Evolutionary conservation across 192 early-diverging fungal species (phyloP).

Genomic region (Spinellus fusiger): DNA sequence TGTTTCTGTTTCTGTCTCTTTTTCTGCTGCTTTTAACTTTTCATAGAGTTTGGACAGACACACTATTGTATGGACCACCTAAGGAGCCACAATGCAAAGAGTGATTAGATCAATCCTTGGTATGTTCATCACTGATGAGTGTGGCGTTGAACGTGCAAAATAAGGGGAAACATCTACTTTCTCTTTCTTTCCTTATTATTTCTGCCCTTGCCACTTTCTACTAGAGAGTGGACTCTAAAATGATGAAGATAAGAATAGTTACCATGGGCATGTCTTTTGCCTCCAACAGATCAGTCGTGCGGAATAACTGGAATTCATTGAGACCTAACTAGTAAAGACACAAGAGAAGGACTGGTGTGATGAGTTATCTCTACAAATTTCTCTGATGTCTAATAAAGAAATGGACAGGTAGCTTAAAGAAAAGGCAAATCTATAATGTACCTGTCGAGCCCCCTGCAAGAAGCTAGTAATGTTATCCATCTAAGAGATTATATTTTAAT

Average conservation of each 20-base stretch:
- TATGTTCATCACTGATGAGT: no score
- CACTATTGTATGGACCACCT: constrained; percentile 6
- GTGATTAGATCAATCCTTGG: no score
- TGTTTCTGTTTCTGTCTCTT: constrained; percentile 5
- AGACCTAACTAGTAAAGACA: constrained; percentile 54
- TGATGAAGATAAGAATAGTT: neutral
- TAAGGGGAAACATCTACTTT: neutral
- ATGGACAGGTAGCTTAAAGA: constrained; percentile 9
- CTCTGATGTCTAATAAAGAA: neutral
- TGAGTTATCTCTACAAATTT: neutral
- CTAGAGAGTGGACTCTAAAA: no score
- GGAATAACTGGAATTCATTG: constrained; percentile 65
- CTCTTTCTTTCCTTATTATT: neutral
- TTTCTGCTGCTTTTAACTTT: no score
- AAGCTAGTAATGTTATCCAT: constrained; percentile 13
- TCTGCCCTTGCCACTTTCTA: no score
- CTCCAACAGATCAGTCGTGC: constrained; percentile 73
- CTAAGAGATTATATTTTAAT: neutral
- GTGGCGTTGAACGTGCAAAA: neutral
- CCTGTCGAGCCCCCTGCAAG: constrained; percentile 7
- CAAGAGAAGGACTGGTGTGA: neutral
- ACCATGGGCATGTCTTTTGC: constrained; percentile 66
- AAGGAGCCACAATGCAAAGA: no score
- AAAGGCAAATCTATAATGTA: neutral
- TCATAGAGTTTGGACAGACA: neutral